Base-by-base conservation (phyloP, 257 asterid species). In the Fraxinus cuspidata region DNA sequence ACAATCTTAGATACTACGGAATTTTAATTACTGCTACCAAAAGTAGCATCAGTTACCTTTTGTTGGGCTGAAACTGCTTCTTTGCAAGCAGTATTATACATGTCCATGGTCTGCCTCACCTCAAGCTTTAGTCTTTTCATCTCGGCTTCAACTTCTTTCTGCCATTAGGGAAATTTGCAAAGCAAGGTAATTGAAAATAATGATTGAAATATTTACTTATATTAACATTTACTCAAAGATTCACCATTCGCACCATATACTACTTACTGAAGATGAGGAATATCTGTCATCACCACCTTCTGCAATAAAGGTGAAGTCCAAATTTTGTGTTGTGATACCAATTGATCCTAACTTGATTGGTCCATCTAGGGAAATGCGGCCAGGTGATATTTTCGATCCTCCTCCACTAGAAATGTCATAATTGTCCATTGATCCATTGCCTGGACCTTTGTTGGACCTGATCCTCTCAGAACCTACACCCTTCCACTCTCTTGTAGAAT, bases 21-120 rank as follows among this genome's bases (percentile, higher is more conserved):
- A 47, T 15, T 47, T 47, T 47, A 0, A 15, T 47, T 47, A 3
- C 16, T 47, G 56, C 56, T 15, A 47, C 56, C 56, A 47, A 47
- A 47, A 47, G 56, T 3, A 47, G 64, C 64, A 19, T 19, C 11
- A n/a, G 44, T 79, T 87, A 90, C 97, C 94, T 73, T 83, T 32
- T 86, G 87, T 66, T 90, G 88, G 67, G 94, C 94, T 12, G 89
- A 84, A 81, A 85, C 80, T 60, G 92, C 96, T 75, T 91, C 90
- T 79, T 87, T 90, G 92, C 94, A 91, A 79, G 93, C 94, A 69
- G 89, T 75, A 71, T 83, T 92, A 75, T 92, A 93, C 94, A 89
- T 87, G 51, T 86, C 81, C 93, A 93, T 84, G 25, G 97, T 89
- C 66, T 92, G 92, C 72, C 86, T 77, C 77, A 93, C 85, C 84